Base-by-base conservation (phyloP, 148 eudicot genomes). In the Dianthus caryophyllus region DNA sequence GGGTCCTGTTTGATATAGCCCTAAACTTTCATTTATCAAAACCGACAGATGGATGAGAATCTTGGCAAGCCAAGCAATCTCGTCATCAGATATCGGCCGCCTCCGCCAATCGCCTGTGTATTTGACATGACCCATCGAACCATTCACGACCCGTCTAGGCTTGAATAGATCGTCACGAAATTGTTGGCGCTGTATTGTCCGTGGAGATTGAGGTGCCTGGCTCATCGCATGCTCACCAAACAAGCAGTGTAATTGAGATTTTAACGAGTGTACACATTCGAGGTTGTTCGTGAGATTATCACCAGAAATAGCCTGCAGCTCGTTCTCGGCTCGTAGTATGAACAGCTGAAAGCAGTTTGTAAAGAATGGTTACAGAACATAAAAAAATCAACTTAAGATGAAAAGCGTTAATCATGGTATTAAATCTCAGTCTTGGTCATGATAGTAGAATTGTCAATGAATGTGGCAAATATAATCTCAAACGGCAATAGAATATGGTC, bases 21-120 rank as follows among this genome's bases (percentile, higher is more conserved):
- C 90, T 6, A 93, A 80, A 58, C 16, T 66, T 72, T 81, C 77
- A 46, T 93, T 93, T 64, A 93, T 38, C 91, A 86, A 83, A 13
- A 71, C 52, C 1, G 98, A 93, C 49, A 87, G 39, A 8, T 66
- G 71, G 41, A 93, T 81, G 11, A 93, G 81, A 69, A 93, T 64
- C 71, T 76, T 84, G 47, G 90, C 98, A 41, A 93, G 91, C 96
- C 98, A 93, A 29, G 87, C 95, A 67, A 93, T 79, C 83, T 93
- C 98, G 39, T 89, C 95, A 13, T 72, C 67, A 2, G 98, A 87
- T 65, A 87, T 82, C 27, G 98, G 98, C 51, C 98, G 91, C 73
- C 81, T 85, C 85, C 87, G 83, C 95, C 90, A 87, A 59, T 93
- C 98, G 26, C 98, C 98, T 73, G 81, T 93, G 88, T 84, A 93